Percentiles rank a stretch among this genome's conserved stretches.
Conservation (phyloP, 2,329 filamentous ascomycete species). For the Monosporascus sp. region DNA sequence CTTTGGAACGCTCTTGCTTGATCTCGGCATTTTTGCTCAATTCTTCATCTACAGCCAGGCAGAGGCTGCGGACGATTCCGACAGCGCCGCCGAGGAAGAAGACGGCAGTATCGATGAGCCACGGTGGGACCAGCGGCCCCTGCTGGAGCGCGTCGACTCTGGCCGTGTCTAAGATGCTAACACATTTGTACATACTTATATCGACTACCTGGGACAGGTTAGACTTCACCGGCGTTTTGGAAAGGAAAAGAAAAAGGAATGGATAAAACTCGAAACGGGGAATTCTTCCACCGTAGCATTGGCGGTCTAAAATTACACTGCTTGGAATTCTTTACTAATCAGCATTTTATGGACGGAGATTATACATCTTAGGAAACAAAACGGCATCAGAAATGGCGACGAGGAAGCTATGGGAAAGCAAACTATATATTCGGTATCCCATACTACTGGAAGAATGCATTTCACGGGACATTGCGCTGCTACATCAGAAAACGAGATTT, state of each 20-base stretch:
- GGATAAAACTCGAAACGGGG: not conserved
- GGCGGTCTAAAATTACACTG: no score
- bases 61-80: conserved; percentile 26
- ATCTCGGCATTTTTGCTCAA: conserved; percentile 82
- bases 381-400: no score
- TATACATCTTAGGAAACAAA: no score
- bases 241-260: not conserved
- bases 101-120: conserved; percentile 16
- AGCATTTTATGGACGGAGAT: no score
- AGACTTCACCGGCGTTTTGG: not conserved
- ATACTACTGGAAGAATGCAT: no score
- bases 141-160: conserved; percentile 24
- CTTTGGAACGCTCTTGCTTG: conserved; percentile 78
- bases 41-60: conserved; percentile 75
- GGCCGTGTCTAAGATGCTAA: not conserved
- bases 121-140: conserved; percentile 24
- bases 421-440: no score
- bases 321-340: no score
- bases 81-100: conserved; percentile 25
- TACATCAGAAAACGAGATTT: no score
- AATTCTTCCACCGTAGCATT: no score
- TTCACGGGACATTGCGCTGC: no score
- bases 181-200: not conserved
- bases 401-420: no score
- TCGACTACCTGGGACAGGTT: not conserved